Conservation (phyloP, 2,329 filamentous ascomycete species). For the Colletotrichum echinochloae region DNA sequence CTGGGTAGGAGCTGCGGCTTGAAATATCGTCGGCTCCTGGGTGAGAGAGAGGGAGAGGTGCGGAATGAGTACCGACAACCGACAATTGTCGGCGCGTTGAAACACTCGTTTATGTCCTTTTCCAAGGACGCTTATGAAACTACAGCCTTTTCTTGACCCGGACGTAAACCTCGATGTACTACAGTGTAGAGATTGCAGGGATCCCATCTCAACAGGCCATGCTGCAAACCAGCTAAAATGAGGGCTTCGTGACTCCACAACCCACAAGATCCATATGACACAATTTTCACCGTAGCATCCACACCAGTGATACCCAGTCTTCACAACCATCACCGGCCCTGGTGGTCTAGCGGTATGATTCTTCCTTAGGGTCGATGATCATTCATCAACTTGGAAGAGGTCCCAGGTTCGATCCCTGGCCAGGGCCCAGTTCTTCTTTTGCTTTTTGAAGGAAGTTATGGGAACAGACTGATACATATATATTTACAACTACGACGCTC, state of each 20-base stretch:
- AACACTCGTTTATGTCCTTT: neutral
- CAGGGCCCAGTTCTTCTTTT: conserved; percentile 16
- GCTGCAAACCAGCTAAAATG: neutral
- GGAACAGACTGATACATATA: neutral
- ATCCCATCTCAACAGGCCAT: neutral
- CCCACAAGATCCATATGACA: conserved; percentile 4
- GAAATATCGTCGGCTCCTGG: neutral
- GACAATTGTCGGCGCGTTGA: neutral
- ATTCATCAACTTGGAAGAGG: conserved; percentile 22
- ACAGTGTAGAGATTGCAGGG: neutral
- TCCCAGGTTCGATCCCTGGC: conserved; percentile 36
- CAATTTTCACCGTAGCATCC: neutral
- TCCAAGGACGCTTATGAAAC: neutral
- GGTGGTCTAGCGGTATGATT: conserved; percentile 38
- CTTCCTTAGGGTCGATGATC: neutral
- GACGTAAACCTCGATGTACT: neutral
- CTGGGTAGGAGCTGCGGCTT: conserved; percentile 14
- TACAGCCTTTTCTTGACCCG: neutral
- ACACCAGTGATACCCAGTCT: neutral
- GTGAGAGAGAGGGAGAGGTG: neutral
- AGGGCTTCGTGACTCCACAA: conserved; percentile 25
- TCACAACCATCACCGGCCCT: conserved; percentile 11
- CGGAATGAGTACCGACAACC: neutral
- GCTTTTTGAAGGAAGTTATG: neutral
- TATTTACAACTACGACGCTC: neutral